A percentile compares a stretch with the other conserved stretches of the same genome.
phyloP scores from a whole-genome alignment of 139 green algal genomes.

The Volvox africanus region DNA sequence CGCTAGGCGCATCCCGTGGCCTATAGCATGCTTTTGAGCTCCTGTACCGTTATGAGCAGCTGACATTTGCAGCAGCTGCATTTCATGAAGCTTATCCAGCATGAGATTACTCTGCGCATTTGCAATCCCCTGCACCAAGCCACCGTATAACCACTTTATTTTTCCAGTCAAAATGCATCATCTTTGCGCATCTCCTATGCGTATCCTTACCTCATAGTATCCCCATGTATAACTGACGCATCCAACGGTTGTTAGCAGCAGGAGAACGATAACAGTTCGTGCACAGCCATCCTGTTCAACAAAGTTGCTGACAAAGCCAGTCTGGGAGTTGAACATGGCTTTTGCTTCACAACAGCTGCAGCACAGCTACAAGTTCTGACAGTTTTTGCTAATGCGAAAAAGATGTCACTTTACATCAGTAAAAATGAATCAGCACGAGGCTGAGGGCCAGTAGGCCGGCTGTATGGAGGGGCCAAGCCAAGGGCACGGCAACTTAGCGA shows the following conservation, averaged over 20 bases:
- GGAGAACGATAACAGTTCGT: slow-evolving; percentile 39
- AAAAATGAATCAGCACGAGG: no score
- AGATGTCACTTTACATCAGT: no score
- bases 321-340: slow-evolving; percentile 44
- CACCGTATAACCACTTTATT: neutral
- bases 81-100: slow-evolving; percentile 42
- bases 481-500: no score
- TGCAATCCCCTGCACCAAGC: slow-evolving; percentile 24
- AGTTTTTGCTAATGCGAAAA: no score
- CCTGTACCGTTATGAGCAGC: neutral
- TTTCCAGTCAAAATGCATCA: neutral
- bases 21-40: neutral
- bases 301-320: slow-evolving; percentile 31
- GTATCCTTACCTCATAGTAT: slow-evolving; percentile 44
- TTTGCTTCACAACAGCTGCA: slow-evolving; percentile 9
- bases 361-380: neutral
- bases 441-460: no score
- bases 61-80: slow-evolving; percentile 29
- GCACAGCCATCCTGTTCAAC: slow-evolving; percentile 46
- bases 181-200: neutral
- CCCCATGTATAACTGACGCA: slow-evolving; percentile 50
- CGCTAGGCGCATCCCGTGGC: slow-evolving; percentile 1
- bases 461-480: no score
- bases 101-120: slow-evolving; percentile 43
- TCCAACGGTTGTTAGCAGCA: slow-evolving; percentile 35